Conservation (phyloP, 2,329 filamentous ascomycete species). For the Diaporthe longicolla region DNA sequence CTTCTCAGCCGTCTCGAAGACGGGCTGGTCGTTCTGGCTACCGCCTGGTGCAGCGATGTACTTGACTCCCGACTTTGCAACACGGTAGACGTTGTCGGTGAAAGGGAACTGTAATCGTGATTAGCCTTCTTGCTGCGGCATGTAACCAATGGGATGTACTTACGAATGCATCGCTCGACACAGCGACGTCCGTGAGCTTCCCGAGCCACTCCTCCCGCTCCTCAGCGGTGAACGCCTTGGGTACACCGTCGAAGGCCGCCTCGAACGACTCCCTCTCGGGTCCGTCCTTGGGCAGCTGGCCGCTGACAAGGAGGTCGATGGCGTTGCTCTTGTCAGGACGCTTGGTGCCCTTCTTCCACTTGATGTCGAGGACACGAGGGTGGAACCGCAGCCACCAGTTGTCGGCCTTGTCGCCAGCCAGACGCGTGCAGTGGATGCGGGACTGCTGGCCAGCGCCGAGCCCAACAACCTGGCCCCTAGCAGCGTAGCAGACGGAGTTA, state of each 20-base stretch:
- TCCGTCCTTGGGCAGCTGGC: conserved; percentile 86
- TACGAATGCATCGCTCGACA: conserved; percentile 96
- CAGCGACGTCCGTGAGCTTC: conserved; percentile 85
- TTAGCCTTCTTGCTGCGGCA: conserved; percentile 44
- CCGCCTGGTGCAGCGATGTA: conserved; percentile 95
- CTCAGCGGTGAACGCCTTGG: conserved; percentile 82
- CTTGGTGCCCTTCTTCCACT: conserved; percentile 99
- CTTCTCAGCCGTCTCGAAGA: conserved; percentile 92
- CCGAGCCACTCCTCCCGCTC: conserved; percentile 90
- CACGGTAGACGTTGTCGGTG: conserved; percentile 96
- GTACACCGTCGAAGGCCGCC: conserved; percentile 90
- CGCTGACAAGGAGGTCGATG: conserved; percentile 89
- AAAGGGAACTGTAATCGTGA: conserved; percentile 84
- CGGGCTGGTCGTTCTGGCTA: conserved; percentile 85
- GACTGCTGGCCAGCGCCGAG: conserved; percentile 97
- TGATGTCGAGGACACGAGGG: conserved; percentile 85
- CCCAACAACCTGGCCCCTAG: conserved; percentile 93
- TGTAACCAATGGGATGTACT: conserved; percentile 51
- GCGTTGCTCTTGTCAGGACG: conserved; percentile 98
- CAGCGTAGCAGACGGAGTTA: conserved; percentile 98
- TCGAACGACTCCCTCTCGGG: conserved; percentile 91
- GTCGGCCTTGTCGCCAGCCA: conserved; percentile 98
- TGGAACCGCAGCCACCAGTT: conserved; percentile 99
- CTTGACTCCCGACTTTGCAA: conserved; percentile 89
- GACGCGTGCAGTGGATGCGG: conserved; percentile 96